Evolutionary conservation across 208 protist species (phyloP).

Genomic region (Leishmania mexicana): DNA sequence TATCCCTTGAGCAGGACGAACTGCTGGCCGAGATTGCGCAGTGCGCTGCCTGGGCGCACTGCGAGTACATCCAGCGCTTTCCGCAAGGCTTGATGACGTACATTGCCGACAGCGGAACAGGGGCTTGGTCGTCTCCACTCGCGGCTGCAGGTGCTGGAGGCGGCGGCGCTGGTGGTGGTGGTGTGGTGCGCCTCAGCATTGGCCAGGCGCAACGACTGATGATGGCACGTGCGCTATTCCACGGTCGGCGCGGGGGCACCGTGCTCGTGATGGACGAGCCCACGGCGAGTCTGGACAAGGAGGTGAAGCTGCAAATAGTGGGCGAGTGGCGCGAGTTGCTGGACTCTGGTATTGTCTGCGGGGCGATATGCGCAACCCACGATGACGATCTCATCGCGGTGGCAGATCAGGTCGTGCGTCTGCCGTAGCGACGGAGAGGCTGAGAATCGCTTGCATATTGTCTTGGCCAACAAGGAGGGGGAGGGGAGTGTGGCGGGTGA

Average conservation of each 20-base stretch:
- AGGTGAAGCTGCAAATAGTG: conserved; percentile 51
- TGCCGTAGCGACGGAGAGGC: conserved; percentile 8
- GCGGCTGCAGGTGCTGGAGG: conserved; percentile 12
- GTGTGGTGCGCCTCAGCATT: conserved; percentile 60
- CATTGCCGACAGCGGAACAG: conserved; percentile 38
- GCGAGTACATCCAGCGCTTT: conserved; percentile 64
- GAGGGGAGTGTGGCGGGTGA: not conserved
- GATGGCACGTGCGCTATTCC: conserved; percentile 77
- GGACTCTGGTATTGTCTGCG: conserved; percentile 32
- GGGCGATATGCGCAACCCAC: conserved; percentile 73
- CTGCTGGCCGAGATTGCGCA: conserved; percentile 40
- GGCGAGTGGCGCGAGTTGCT: conserved; percentile 52
- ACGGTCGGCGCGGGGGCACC: conserved; percentile 36
- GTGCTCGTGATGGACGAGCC: conserved; percentile 85
- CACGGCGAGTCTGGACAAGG: conserved; percentile 65
- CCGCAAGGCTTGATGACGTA: conserved; percentile 69
- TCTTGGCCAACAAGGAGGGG: not conserved
- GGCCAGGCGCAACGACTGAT: conserved; percentile 80
- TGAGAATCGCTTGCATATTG: not conserved
- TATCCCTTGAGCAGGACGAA: conserved; percentile 48
- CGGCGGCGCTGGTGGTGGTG: conserved; percentile 22
- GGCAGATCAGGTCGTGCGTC: conserved; percentile 57
- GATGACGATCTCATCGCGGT: conserved; percentile 53
- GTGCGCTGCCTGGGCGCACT: conserved; percentile 52
- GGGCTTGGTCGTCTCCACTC: conserved; percentile 23